Conservation (phyloP, 1,139 yeast genomes). For the Lodderomyces oxycetoniae region DNA sequence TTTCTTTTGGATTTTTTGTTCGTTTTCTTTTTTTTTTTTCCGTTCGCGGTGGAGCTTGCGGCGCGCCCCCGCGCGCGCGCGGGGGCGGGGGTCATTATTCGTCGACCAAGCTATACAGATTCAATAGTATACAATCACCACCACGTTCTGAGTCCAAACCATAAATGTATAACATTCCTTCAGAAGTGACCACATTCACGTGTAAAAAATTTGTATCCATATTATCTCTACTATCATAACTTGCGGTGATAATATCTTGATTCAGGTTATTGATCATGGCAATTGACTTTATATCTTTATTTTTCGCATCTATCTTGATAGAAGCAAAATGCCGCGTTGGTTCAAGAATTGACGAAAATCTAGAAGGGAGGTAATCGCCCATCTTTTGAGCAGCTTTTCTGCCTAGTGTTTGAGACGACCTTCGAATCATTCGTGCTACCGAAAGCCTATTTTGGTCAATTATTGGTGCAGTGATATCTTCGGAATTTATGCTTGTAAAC, state of each 20-base stretch:
- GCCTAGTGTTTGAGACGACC: constrained; percentile 55
- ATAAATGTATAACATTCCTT: constrained; percentile 81
- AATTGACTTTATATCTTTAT: constrained; percentile 58
- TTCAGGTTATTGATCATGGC: constrained; percentile 51
- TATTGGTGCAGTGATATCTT: constrained; percentile 51
- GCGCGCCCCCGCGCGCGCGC: too few relatives aligned
- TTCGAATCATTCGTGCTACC: constrained; percentile 62
- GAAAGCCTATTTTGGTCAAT: constrained; percentile 67
- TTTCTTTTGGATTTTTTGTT: neutral
- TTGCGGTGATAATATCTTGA: constrained; percentile 33
- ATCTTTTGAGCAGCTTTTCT: constrained; percentile 83
- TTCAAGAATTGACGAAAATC: constrained; percentile 81
- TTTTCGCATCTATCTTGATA: constrained; percentile 67
- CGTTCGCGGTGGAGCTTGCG: too few relatives aligned
- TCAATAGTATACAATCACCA: constrained; percentile 82
- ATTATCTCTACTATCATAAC: constrained; percentile 18
- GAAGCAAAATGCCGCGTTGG: constrained; percentile 95
- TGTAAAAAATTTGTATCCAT: constrained; percentile 49
- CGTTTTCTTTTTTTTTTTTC: too few relatives aligned
- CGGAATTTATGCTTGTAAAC: constrained; percentile 34
- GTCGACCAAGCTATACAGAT: constrained; percentile 55
- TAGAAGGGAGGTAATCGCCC: constrained; percentile 82
- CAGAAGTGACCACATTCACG: constrained; percentile 78
- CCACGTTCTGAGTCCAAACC: constrained; percentile 86
- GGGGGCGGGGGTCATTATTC: too few relatives aligned